These are phyloP conservation scores for Moesziomyces sp. DNA, from an alignment of 1,284 basidiomycete genomes.

Conservation along the genomic window DNA sequence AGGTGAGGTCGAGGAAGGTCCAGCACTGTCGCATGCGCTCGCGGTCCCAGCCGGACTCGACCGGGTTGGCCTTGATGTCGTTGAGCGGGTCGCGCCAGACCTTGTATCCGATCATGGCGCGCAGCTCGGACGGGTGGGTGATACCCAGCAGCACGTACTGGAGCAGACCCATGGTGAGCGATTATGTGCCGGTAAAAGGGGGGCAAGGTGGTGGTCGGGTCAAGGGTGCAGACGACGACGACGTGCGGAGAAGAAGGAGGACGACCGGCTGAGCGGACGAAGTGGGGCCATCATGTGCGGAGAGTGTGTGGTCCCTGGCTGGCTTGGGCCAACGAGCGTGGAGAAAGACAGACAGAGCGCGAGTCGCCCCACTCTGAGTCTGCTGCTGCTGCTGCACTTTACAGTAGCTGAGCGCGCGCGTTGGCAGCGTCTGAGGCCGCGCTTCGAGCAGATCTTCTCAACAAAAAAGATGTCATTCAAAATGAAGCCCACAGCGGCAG, in stretches of 20 bases:
- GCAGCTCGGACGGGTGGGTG: constrained; percentile 66
- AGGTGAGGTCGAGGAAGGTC: constrained; percentile 88
- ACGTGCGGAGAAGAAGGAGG: too few species aligned
- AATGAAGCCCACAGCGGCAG: too few species aligned
- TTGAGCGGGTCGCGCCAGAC: constrained; percentile 70
- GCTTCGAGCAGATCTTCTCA: too few species aligned
- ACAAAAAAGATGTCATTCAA: too few species aligned
- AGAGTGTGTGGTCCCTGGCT: not conserved
- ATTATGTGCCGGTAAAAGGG: not conserved
- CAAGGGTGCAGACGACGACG: too few species aligned
- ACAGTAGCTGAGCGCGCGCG: too few species aligned
- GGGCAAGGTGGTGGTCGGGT: not conserved
- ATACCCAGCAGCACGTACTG: constrained; percentile 38
- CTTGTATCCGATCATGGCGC: constrained; percentile 68
- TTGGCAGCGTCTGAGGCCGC: too few species aligned
- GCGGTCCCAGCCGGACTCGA: constrained; percentile 64
- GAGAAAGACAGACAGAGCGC: too few species aligned
- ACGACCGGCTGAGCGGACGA: not conserved
- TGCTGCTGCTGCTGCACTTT: too few species aligned
- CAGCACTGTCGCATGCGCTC: constrained; percentile 85
- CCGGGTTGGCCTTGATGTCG: constrained; percentile 67
- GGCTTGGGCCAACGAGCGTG: too few species aligned
- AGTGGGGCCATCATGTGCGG: not conserved
- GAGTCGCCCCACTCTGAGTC: too few species aligned
- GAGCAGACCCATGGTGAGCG: constrained; percentile 35